Evolutionary conservation across 441 rosid genomes (phyloP).

Genomic region (Populus tomentosa): DNA sequence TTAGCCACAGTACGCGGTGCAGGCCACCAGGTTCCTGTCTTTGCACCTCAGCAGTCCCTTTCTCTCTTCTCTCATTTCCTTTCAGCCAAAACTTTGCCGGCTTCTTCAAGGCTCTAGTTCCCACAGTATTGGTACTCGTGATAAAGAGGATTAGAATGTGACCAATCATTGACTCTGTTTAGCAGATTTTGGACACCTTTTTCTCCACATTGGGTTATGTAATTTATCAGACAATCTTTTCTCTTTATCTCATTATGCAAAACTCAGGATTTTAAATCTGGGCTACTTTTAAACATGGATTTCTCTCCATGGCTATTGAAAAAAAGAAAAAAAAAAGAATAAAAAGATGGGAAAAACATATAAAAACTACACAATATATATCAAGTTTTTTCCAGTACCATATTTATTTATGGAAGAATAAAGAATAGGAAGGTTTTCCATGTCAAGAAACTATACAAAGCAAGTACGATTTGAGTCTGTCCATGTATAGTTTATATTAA

Average conservation of each 20-base stretch:
- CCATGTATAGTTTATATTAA: background rate
- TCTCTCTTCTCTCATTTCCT: slow-evolving; percentile 72
- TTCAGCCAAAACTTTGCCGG: slow-evolving; percentile 33
- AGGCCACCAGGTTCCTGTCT: slow-evolving; percentile 78
- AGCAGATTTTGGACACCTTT: background rate
- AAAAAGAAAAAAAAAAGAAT: background rate
- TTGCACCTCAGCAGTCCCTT: slow-evolving; percentile 74
- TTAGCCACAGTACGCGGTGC: slow-evolving; percentile 84
- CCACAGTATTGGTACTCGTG: background rate
- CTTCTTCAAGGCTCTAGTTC: slow-evolving; percentile 30
- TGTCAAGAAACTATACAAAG: background rate
- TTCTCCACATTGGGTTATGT: background rate
- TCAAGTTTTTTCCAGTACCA: background rate
- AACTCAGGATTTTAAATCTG: background rate
- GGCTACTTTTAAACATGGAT: background rate
- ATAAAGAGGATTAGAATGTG: background rate
- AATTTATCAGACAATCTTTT: too few relatives aligned
- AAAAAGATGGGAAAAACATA: background rate
- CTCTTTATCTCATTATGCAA: background rate
- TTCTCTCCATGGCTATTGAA: background rate
- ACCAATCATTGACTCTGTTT: background rate
- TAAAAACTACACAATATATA: background rate
- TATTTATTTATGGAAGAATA: too few relatives aligned
- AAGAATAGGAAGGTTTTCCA: too few relatives aligned
- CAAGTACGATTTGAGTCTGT: background rate